Evolutionary conservation across 1,284 basidiomycete genomes (phyloP), one percentile per base, ranked within the genome.

Genomic region (Apiotrichum domesticum): DNA sequence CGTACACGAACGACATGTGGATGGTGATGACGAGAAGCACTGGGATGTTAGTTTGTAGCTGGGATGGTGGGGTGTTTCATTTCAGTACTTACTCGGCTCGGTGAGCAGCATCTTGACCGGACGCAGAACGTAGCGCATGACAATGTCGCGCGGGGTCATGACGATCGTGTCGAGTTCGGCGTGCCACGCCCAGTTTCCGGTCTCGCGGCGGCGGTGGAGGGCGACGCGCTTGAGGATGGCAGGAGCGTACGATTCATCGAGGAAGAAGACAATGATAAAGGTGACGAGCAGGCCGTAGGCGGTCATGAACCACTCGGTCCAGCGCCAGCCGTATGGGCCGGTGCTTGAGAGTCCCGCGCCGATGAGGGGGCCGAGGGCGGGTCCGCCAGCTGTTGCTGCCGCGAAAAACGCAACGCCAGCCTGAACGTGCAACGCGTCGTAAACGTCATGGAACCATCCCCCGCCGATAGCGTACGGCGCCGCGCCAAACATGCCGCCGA

Each of bases 401-500:
- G 63, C 58, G 21, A 59, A 63, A 50, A 57, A 57, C 4, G 55
- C 46, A 0, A 61, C 51, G 15, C 55, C 61, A 8, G 39, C 51
- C 45, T 60, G 63, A 2, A 61, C 58, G 39, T 55, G 48, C 13
- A 53, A 11, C 11, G 48, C 14, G 41, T 55, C 49, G 46, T 56
- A 59, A 6, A 60, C 55, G 54, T 63, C 61, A 48, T 63, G 61
- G 54, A 63, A 63, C 52, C 53, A 63, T 1, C 61, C 61, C 33
- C 61, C 61, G 29, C 61, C 61, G 32, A 63, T 60, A 4, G 61
- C 61, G 52, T 63, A 63, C 6, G 61, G 61, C 9, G 61, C 58
- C 0, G 61, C 58, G 32, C 58, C 61, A 41, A 63, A 72, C 34
- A 81, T 82, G 1, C 88, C 88, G 48, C 82, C 81, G 1, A 73